Evolutionary conservation across 371 early-diverging fungal species (phyloP).

Genomic region (Dinochytrium kinnereticum): DNA sequence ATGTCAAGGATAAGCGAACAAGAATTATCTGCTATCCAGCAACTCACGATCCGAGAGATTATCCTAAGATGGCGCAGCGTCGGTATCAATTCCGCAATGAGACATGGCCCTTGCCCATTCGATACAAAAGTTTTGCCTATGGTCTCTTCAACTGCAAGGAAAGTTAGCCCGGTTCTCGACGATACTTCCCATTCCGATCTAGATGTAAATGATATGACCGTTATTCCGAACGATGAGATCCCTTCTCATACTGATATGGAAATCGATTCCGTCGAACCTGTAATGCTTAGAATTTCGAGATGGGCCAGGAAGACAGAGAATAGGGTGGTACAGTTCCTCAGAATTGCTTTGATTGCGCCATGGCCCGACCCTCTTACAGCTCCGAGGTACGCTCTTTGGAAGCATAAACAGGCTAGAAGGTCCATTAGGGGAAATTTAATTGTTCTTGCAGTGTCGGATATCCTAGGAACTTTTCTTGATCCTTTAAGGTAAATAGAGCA

Average conservation of each 20-base stretch:
- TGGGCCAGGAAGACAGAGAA: not conserved
- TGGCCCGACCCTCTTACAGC: not conserved
- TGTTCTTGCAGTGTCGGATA: not conserved
- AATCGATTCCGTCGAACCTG: not conserved
- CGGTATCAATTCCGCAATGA: not conserved
- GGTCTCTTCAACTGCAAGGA: not conserved
- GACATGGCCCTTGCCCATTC: not conserved
- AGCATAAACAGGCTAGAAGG: not conserved
- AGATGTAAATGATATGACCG: not conserved
- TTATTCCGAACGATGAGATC: not conserved
- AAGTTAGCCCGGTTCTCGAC: not conserved
- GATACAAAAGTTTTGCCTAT: not conserved
- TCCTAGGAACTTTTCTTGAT: not conserved
- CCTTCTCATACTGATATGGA: not conserved
- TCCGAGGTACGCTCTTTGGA: not conserved
- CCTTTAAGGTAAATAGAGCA: no score
- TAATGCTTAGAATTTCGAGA: not conserved
- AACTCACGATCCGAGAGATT: not conserved
- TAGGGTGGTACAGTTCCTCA: no score
- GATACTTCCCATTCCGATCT: not conserved
- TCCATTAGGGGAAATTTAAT: not conserved
- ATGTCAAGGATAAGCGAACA: not conserved
- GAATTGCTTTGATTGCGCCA: not conserved
- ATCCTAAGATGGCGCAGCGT: not conserved
- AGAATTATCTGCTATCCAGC: not conserved